These are phyloP conservation scores for Persicaria maculosa DNA, from an alignment of 148 eudicot genomes.

Conservation along the genomic window DNA sequence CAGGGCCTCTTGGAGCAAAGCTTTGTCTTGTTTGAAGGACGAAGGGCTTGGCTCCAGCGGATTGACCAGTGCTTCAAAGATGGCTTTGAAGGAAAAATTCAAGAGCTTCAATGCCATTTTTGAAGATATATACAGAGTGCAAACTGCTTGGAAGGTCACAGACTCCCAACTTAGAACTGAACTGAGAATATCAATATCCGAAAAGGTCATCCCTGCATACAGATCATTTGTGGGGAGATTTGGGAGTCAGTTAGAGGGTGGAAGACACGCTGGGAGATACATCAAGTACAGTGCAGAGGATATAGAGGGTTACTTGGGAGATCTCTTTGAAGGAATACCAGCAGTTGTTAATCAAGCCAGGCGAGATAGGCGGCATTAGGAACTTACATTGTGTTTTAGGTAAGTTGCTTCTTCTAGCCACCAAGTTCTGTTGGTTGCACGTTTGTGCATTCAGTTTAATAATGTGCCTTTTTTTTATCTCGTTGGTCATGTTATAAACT, in stretches of 20 bases:
- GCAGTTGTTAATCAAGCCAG: constrained; percentile 59
- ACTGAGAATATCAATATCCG: constrained; percentile 86
- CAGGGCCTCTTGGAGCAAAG: constrained; percentile 81
- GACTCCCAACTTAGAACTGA: constrained; percentile 87
- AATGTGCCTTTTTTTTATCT: constrained; percentile 20
- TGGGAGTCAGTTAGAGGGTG: constrained; percentile 67
- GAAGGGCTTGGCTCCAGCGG: constrained; percentile 70
- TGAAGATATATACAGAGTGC: constrained; percentile 79
- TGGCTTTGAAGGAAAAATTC: constrained; percentile 75
- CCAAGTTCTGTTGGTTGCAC: constrained; percentile 27
- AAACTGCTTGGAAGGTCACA: constrained; percentile 88
- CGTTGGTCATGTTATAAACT: constrained; percentile 29
- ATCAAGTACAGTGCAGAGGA: constrained; percentile 92
- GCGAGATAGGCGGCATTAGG: constrained; percentile 59
- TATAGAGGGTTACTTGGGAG: constrained; percentile 69
- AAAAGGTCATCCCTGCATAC: constrained; percentile 77
- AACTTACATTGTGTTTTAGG: constrained; percentile 30
- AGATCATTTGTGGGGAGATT: constrained; percentile 85
- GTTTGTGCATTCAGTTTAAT: constrained; percentile 24
- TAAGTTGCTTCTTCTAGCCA: constrained; percentile 23
- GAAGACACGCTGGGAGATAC: constrained; percentile 73
- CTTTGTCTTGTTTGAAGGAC: constrained; percentile 66
- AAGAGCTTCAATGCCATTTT: constrained; percentile 82
- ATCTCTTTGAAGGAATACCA: constrained; percentile 86
- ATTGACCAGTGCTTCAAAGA: constrained; percentile 56